phyloP scores from a whole-genome alignment of 192 early-diverging fungal species.

The Backusella mclennaniae region DNA sequence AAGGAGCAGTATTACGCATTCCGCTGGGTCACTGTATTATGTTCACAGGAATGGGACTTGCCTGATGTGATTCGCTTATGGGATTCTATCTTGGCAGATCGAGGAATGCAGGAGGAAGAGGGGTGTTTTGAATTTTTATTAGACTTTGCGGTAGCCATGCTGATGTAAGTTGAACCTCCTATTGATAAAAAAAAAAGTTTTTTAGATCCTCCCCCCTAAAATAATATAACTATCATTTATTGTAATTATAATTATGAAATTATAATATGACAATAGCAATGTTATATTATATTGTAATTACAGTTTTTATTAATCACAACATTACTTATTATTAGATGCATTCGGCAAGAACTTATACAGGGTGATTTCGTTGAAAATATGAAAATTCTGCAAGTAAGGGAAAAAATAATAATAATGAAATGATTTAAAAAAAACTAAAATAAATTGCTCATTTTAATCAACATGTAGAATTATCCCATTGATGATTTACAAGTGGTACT shows the following conservation, averaged over 20 bases:
- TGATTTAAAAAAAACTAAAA: neutral
- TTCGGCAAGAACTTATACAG: conserved; percentile 52
- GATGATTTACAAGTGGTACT: conserved; percentile 40
- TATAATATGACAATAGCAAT: neutral
- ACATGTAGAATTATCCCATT: conserved; percentile 59
- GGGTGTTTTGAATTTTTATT: conserved; percentile 65
- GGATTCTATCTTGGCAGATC: conserved; percentile 77
- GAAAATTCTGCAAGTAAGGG: conserved; percentile 55
- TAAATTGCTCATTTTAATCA: neutral
- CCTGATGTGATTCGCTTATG: conserved; percentile 79
- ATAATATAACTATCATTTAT: neutral
- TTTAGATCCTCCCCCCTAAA: neutral
- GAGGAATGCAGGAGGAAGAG: conserved; percentile 43
- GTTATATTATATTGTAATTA: neutral
- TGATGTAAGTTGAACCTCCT: conserved; percentile 50
- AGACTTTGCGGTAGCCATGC: conserved; percentile 74
- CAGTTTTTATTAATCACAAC: neutral
- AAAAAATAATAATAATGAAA: neutral
- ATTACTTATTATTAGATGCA: conserved; percentile 36
- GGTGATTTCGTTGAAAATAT: conserved; percentile 64
- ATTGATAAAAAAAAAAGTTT: neutral
- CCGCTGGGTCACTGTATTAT: conserved; percentile 77
- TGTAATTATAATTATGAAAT: neutral
- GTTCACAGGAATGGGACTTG: conserved; percentile 72
- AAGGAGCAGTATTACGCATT: conserved; percentile 76